Percentiles rank a stretch among this genome's conserved stretches.
phyloP scores from a whole-genome alignment of 2,329 filamentous ascomycete species.

The Hypoxylon sp. region DNA sequence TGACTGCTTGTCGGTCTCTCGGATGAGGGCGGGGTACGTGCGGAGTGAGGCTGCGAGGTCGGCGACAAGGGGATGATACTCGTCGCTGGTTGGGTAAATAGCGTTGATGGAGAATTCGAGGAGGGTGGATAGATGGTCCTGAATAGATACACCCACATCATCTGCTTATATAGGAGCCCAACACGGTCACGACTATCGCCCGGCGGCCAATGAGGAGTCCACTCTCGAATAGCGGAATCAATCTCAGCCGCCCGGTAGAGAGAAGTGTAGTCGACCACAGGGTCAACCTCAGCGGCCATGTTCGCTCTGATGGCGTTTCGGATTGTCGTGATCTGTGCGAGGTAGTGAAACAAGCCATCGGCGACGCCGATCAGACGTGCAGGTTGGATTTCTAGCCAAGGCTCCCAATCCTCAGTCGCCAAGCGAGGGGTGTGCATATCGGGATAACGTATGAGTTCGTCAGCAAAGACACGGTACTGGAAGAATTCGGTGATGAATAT shows the following conservation, averaged over 20 bases:
- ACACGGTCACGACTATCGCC: conserved; percentile 71
- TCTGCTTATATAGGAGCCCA: conserved; percentile 73
- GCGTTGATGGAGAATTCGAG: conserved; percentile 40
- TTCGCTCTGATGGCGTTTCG: conserved; percentile 80
- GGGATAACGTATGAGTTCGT: conserved; percentile 70
- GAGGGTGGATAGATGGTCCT: conserved; percentile 72
- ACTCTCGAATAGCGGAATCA: conserved; percentile 79
- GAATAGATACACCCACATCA: conserved; percentile 76
- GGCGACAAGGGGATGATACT: conserved; percentile 46
- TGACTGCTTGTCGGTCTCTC: conserved; percentile 43
- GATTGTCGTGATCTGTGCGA: conserved; percentile 83
- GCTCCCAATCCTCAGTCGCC: conserved; percentile 62
- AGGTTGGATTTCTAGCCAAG: conserved; percentile 60
- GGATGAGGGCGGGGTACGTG: conserved; percentile 41
- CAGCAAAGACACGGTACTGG: conserved; percentile 82
- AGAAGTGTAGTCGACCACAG: conserved; percentile 79
- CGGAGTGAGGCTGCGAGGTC: conserved; percentile 45
- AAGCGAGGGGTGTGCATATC: conserved; percentile 57
- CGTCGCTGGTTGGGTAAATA: conserved; percentile 33
- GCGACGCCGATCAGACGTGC: conserved; percentile 82
- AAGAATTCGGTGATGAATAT: conserved; percentile 82
- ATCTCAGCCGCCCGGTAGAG: conserved; percentile 82
- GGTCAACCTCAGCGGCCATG: conserved; percentile 73
- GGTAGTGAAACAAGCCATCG: conserved; percentile 84
- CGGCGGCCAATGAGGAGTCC: conserved; percentile 75